phyloP scores from a whole-genome alignment of 495 filamentous ascomycete species.

The Tuber indicum region DNA sequence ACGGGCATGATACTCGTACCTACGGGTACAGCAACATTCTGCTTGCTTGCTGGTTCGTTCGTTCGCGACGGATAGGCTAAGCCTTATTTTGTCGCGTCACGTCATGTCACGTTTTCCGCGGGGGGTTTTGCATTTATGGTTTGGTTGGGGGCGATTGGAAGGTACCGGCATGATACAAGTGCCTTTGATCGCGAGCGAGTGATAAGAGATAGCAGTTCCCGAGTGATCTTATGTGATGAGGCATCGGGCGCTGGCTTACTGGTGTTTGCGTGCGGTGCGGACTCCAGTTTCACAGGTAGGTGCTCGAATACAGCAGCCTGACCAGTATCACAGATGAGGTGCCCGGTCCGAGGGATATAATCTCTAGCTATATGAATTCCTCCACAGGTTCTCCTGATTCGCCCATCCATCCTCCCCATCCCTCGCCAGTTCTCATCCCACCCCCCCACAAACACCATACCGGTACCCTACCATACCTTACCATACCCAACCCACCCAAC shows the following conservation, averaged over 20 bases:
- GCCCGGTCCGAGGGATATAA: neutral
- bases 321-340: neutral
- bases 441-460: neutral
- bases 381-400: neutral
- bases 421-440: neutral
- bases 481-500: neutral
- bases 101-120: constrained; percentile 2
- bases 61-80: neutral
- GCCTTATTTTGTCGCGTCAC: constrained; percentile 1
- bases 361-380: neutral
- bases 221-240: neutral
- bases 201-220: neutral
- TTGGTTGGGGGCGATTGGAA: neutral
- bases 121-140: neutral
- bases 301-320: neutral
- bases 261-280: neutral
- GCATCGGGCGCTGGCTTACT: neutral
- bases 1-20: neutral
- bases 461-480: neutral
- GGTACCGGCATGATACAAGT: neutral
- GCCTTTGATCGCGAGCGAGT: neutral
- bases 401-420: neutral
- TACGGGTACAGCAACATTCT: neutral
- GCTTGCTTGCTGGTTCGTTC: neutral
- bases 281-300: neutral